Conservation (phyloP, 345 rosid species). For the Fremontodendron californicum region DNA sequence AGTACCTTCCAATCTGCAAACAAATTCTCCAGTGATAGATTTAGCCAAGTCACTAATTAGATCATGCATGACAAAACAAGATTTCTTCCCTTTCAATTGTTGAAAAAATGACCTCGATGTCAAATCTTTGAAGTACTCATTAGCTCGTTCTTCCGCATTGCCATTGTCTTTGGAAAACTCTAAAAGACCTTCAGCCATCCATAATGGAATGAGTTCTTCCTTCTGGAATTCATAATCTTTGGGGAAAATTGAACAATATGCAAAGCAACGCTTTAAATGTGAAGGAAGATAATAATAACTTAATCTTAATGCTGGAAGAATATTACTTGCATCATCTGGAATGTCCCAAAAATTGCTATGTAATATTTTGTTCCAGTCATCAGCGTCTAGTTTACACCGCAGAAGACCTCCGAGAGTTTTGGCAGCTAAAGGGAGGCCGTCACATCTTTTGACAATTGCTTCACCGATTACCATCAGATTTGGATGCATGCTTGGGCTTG, state of each 20-base stretch:
- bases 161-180: too few relatives aligned
- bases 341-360: constrained; percentile 13
- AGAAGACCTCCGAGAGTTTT: constrained; percentile 13
- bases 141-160: background rate
- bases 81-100: background rate
- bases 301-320: background rate
- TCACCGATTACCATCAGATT: background rate
- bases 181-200: constrained; percentile 23
- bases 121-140: background rate
- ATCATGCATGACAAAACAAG: constrained; percentile 3
- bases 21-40: background rate
- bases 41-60: background rate
- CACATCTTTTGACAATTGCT: constrained; percentile 21
- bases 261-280: constrained; percentile 22
- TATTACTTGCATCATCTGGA: background rate
- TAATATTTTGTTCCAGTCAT: constrained; percentile 16
- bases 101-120: constrained; percentile 4
- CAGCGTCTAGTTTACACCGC: background rate
- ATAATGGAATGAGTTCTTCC: constrained; percentile 6
- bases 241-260: constrained; percentile 26
- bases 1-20: background rate
- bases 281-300: constrained; percentile 26
- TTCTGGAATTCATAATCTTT: constrained; percentile 8
- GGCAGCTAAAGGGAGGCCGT: constrained; percentile 25
- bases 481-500: background rate